Base-by-base conservation (phyloP, 805 yeast species). In the Ogataea siamensis region DNA sequence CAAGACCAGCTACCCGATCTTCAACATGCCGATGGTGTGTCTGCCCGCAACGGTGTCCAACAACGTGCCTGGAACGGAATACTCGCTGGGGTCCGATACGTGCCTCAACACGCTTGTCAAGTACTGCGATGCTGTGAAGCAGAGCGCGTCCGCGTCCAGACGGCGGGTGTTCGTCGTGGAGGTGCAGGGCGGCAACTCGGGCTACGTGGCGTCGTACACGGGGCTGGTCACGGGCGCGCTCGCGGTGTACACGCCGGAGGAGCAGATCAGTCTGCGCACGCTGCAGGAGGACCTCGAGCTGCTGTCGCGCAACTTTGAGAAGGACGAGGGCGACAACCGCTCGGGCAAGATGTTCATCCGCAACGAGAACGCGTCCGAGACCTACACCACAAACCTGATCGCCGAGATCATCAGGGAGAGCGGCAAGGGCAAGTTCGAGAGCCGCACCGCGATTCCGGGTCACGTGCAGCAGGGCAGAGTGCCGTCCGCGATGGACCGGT, bases 51-150 rank as follows among this genome's bases (percentile, higher is more conserved):
- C 99, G 2, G 87, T 93, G 48, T 88, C 97, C 12, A 93, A 93
- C 68, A 93, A 93, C 53, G 98, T 93, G 32, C 99, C 99, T n/a
- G 99, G 99, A 45, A 83, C 98, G 2, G 97, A 93, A 64, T 88
- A 88, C 63, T 87, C 97, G 0, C 67, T 93, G 42, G 99, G 99
- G 43, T 74, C 88, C 10, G 99, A 93, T 62, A 93, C 99, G 7
- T 94, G 99, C 70, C 70, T 93, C 70, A 93, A 93, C 65, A 71
- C 93, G 8, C 73, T 93, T 53, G 87, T 88, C 46, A 79, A 83
- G 41, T 93, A 93, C 70, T 91, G 98, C 67, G 99, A 93, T 63
- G 87, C 86, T 16, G 83, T 93, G 49, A 89, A 93, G 68, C 96
- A 87, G 68, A 78, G 88, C 35, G 99, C 99, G 2, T 82, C 96